Percentiles rank a stretch among this genome's conserved stretches.
phyloP scores from a whole-genome alignment of 179 eudicot genomes.

The Silene vulgaris region DNA sequence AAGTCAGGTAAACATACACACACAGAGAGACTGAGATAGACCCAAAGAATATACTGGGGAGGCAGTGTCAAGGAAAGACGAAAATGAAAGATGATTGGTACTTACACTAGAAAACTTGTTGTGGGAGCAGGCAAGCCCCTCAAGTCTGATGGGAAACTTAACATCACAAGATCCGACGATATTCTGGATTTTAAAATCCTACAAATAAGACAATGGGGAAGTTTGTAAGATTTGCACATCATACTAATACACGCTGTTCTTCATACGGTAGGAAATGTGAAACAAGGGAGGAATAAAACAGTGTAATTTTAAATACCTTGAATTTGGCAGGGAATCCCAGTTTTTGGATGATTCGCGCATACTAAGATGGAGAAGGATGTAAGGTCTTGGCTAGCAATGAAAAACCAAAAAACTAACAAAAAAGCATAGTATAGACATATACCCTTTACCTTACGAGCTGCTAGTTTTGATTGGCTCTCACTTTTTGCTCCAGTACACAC shows the following conservation, averaged over 20 bases:
- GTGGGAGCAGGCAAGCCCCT: conserved; percentile 68
- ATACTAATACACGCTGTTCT: too few species aligned
- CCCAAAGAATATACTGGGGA: not conserved
- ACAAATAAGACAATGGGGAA: conserved; percentile 1
- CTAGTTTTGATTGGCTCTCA: conserved; percentile 59
- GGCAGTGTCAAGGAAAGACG: not conserved
- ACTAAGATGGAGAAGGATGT: conserved; percentile 35
- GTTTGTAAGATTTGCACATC: too few species aligned
- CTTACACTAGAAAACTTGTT: conserved; percentile 74
- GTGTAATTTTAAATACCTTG: conserved; percentile 41
- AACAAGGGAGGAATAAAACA: not conserved
- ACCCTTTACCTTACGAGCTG: conserved; percentile 58
- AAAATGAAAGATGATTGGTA: conserved; percentile 2
- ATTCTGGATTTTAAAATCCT: conserved; percentile 86
- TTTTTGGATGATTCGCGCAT: conserved; percentile 78
- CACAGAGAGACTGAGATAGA: not conserved
- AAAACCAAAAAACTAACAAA: not conserved
- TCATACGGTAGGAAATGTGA: not conserved
- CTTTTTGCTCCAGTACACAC: conserved; percentile 92
- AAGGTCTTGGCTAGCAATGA: not conserved
- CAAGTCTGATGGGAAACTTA: conserved; percentile 72
- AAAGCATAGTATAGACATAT: conserved; percentile 2
- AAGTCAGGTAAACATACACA: not conserved
- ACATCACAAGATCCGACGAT: conserved; percentile 84
- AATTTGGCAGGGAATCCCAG: conserved; percentile 75